Percentiles rank a stretch among this genome's conserved stretches.
Conservation (phyloP, 2,329 filamentous ascomycete species). For the Pseudogymnoascus sp. region DNA sequence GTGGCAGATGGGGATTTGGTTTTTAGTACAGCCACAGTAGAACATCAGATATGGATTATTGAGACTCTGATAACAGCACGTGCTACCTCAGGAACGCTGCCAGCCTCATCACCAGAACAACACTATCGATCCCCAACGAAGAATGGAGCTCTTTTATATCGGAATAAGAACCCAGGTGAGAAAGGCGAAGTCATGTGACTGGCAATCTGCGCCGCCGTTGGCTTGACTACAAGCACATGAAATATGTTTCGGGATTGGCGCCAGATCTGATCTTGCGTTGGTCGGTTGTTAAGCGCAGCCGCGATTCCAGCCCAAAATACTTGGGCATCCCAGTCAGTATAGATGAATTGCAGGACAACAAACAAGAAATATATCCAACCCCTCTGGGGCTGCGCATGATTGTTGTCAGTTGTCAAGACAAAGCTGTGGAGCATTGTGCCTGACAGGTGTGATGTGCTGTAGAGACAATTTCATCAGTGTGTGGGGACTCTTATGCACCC, state of each 20-base stretch:
- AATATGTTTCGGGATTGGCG: constrained; percentile 2
- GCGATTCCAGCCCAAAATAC: constrained; percentile 6
- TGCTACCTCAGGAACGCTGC: not conserved
- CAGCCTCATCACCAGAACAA: not conserved
- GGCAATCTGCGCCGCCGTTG: not conserved
- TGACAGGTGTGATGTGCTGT: not conserved
- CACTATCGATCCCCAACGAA: not conserved
- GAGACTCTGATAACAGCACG: not conserved
- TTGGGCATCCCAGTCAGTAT: not conserved
- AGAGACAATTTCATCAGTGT: constrained; percentile 4
- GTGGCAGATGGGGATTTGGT: not conserved
- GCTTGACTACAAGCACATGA: constrained; percentile 6
- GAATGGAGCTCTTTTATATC: not conserved
- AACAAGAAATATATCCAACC: not conserved
- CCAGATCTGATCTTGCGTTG: not conserved
- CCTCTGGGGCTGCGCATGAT: not conserved
- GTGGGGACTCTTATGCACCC: not conserved
- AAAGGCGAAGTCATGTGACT: not conserved
- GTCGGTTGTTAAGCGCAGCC: constrained; percentile 7
- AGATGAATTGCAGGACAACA: not conserved
- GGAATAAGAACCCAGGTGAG: not conserved
- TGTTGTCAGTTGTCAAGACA: not conserved
- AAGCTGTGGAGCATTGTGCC: constrained; percentile 1
- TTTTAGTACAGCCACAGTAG: not conserved
- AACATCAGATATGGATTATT: not conserved